A percentile compares a stretch with the other conserved stretches of the same genome.
Conservation (phyloP, 768 basidiomycete species). For the Hygrocybe punicea region DNA sequence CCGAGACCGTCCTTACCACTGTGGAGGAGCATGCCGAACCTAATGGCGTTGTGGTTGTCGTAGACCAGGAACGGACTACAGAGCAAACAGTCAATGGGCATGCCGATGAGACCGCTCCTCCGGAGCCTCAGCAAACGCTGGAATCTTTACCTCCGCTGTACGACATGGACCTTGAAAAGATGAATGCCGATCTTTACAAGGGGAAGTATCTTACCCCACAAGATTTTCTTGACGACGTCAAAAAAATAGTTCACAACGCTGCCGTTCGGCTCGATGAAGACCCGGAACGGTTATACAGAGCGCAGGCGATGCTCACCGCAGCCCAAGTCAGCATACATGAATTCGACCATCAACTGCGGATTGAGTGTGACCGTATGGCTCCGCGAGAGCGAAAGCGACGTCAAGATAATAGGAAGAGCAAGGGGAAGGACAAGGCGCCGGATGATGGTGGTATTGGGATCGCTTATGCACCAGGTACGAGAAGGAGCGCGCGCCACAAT, state of each 20-base stretch:
- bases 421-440: constrained; percentile 39
- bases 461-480: constrained; percentile 47
- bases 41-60: constrained; percentile 45
- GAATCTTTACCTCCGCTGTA: constrained; percentile 53
- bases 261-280: constrained; percentile 57
- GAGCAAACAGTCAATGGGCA: constrained; percentile 34
- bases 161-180: constrained; percentile 89
- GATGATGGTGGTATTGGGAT: constrained; percentile 28
- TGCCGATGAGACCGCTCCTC: constrained; percentile 34
- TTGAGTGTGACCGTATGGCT: constrained; percentile 90
- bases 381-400: constrained; percentile 65
- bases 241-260: constrained; percentile 77
- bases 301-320: constrained; percentile 86
- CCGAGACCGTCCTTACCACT: constrained; percentile 25
- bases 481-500: constrained; percentile 71
- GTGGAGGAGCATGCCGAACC: constrained; percentile 33
- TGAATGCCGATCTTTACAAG: constrained; percentile 82
- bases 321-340: constrained; percentile 82
- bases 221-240: constrained; percentile 81
- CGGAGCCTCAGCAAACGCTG: constrained; percentile 36
- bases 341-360: constrained; percentile 71
- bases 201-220: constrained; percentile 83
- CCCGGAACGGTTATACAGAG: constrained; percentile 70
- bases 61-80: constrained; percentile 37
- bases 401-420: constrained; percentile 53